phyloP scores from a whole-genome alignment of 305 asterid genomes.

The Vinca major region DNA sequence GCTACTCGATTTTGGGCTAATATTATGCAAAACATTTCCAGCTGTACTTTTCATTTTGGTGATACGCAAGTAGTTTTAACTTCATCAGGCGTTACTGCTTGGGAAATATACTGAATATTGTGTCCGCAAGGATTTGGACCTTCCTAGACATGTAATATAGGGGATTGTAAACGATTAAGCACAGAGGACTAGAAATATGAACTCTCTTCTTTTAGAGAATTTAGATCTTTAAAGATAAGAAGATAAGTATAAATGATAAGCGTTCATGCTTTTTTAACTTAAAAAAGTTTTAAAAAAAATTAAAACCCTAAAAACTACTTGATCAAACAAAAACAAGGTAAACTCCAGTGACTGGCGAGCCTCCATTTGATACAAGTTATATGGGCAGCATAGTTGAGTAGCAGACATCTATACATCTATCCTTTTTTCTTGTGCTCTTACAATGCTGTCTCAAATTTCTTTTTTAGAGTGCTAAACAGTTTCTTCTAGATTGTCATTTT shows the following conservation, averaged over 20 bases:
- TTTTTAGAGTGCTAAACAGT: neutral
- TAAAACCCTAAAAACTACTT: neutral
- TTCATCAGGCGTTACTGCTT: neutral
- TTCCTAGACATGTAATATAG: neutral
- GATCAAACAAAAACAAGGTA: neutral
- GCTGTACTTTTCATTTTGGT: constrained; percentile 4
- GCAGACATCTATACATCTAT: neutral
- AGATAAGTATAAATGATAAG: neutral
- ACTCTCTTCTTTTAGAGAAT: neutral
- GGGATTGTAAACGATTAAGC: neutral
- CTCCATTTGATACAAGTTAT: neutral
- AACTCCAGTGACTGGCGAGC: neutral
- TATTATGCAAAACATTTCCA: neutral
- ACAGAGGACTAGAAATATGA: neutral
- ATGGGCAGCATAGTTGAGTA: neutral
- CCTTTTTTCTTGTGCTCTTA: neutral
- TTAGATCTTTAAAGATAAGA: neutral
- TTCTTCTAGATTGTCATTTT: neutral
- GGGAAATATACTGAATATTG: neutral
- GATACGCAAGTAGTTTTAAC: neutral
- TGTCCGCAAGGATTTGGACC: neutral
- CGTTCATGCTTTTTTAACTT: no score
- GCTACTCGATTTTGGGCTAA: neutral
- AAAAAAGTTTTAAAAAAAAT: neutral
- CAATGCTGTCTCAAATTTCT: neutral